Conservation (phyloP, 2,329 filamentous ascomycete species). For the Annulohypoxylon truncatum region DNA sequence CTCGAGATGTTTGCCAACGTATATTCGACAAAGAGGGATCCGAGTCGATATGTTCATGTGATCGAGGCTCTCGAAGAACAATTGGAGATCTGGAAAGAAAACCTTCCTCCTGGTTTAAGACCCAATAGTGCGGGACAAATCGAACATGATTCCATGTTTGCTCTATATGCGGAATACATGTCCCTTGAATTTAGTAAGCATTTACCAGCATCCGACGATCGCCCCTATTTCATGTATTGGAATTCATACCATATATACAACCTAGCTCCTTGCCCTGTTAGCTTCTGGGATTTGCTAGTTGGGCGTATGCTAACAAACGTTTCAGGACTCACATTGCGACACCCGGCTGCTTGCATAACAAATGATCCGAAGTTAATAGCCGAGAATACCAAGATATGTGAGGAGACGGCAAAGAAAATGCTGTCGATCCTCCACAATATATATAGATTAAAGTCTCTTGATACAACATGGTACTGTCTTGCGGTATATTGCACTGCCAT, state of each 20-base stretch:
- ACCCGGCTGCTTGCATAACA: conserved; percentile 70
- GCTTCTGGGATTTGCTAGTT: background rate
- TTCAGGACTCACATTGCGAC: conserved; percentile 63
- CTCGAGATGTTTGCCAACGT: conserved; percentile 81
- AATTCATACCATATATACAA: background rate
- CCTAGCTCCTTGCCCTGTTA: no score
- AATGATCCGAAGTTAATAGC: conserved; percentile 66
- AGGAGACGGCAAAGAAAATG: conserved; percentile 73
- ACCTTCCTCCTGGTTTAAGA: conserved; percentile 70
- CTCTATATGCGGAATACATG: conserved; percentile 66
- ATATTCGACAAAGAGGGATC: conserved; percentile 75
- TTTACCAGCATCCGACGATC: background rate
- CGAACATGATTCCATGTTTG: conserved; percentile 60
- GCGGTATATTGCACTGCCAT: conserved; percentile 79
- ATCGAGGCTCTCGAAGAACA: conserved; percentile 74
- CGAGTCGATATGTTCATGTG: conserved; percentile 71
- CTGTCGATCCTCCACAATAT: conserved; percentile 69
- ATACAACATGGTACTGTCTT: conserved; percentile 82
- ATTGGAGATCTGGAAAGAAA: conserved; percentile 70
- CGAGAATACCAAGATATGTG: conserved; percentile 73
- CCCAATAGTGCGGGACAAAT: conserved; percentile 56
- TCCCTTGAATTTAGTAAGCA: conserved; percentile 64
- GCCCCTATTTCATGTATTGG: background rate
- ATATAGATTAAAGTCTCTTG: conserved; percentile 73
- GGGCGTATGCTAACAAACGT: conserved; percentile 5